Percentiles rank a stretch among this genome's conserved stretches.
These are phyloP conservation scores for Nannochloropsis oceanica DNA, from an alignment of 108 stramenopile genomes.

Conservation along the genomic window DNA sequence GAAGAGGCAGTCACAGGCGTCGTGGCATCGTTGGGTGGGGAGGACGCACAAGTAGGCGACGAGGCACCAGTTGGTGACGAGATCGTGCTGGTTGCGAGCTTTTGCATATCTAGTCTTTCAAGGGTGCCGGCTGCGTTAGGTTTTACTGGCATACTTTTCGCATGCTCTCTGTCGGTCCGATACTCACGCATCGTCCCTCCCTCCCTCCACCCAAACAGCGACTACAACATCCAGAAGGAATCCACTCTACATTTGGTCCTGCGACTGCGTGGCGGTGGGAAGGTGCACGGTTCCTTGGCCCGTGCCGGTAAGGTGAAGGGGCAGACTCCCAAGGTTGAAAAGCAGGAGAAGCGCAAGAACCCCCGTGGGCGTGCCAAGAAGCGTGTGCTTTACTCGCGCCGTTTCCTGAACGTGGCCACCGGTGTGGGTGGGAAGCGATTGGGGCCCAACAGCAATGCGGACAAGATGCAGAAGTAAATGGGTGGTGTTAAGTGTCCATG, in stretches of 20 bases:
- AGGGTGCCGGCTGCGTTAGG: no score
- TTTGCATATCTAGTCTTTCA: no score
- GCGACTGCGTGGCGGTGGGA: slow-evolving; percentile 84
- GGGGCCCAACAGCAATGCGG: slow-evolving; percentile 69
- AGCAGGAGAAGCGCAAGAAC: slow-evolving; percentile 81
- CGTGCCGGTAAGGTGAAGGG: slow-evolving; percentile 99
- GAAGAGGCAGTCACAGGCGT: no score
- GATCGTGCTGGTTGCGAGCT: no score
- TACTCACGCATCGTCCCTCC: not conserved
- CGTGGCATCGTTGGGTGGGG: no score
- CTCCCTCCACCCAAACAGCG: slow-evolving; percentile 6
- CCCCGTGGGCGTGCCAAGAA: slow-evolving; percentile 98
- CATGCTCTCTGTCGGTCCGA: no score
- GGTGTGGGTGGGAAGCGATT: slow-evolving; percentile 92
- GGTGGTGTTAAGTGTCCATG: no score
- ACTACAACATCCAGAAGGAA: slow-evolving; percentile 97
- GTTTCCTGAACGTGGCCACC: slow-evolving; percentile 95
- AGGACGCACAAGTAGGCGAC: no score
- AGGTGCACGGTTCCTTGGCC: slow-evolving; percentile 99
- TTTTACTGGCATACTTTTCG: no score
- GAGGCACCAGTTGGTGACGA: no score
- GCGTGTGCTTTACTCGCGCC: slow-evolving; percentile 98
- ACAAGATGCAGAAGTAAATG: not conserved
- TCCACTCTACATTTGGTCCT: slow-evolving; percentile 82
- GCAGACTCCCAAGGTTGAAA: slow-evolving; percentile 88